phyloP scores from a whole-genome alignment of 2,329 filamentous ascomycete species.

The Karstenula rhodostoma region DNA sequence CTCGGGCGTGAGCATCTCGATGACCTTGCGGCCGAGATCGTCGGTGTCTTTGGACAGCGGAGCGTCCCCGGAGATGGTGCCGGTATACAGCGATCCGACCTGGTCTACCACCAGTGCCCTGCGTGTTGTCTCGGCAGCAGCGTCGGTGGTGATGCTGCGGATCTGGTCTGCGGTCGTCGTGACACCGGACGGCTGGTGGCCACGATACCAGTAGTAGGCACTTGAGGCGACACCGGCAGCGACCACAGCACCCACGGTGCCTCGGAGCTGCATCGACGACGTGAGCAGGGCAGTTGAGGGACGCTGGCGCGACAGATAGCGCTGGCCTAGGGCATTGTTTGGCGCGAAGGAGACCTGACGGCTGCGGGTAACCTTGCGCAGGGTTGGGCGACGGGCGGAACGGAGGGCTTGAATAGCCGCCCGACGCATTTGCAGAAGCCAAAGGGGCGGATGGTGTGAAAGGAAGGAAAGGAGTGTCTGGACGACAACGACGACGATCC shows the following conservation, averaged over 20 bases:
- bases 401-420: slow-evolving; percentile 73
- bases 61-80: slow-evolving; percentile 82
- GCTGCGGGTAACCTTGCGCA: slow-evolving; percentile 66
- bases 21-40: slow-evolving; percentile 81
- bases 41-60: slow-evolving; percentile 89
- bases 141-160: slow-evolving; percentile 43
- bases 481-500: background rate
- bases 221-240: slow-evolving; percentile 76
- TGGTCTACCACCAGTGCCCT: slow-evolving; percentile 86
- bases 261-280: slow-evolving; percentile 79
- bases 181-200: slow-evolving; percentile 28
- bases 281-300: slow-evolving; percentile 59
- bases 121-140: slow-evolving; percentile 59
- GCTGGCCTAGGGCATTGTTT: slow-evolving; percentile 57
- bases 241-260: slow-evolving; percentile 71
- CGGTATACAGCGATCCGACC: slow-evolving; percentile 82
- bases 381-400: slow-evolving; percentile 70
- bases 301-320: slow-evolving; percentile 53
- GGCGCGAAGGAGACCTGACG: slow-evolving; percentile 47
- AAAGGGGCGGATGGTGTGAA: background rate
- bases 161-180: slow-evolving; percentile 39
- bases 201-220: slow-evolving; percentile 77
- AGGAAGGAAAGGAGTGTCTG: background rate
- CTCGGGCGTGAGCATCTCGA: slow-evolving; percentile 96
- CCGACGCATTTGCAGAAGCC: slow-evolving; percentile 71